phyloP scores from a whole-genome alignment of 2,329 filamentous ascomycete genomes.

The Monilinia fructigena region DNA sequence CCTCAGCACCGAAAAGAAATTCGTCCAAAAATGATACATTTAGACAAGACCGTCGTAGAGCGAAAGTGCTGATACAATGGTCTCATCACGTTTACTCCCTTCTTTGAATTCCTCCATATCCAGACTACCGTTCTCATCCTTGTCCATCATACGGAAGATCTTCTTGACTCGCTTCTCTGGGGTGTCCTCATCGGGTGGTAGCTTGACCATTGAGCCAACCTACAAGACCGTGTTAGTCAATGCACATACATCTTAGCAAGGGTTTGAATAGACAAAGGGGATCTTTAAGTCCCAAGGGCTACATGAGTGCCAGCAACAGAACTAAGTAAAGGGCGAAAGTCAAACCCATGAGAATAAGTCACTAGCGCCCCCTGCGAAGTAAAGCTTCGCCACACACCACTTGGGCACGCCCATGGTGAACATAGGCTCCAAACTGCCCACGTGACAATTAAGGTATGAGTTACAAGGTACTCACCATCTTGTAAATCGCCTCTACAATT shows the following conservation, averaged over 20 bases:
- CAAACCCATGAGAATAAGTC: background rate
- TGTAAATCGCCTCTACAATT: constrained; percentile 99
- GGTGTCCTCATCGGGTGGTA: constrained; percentile 97
- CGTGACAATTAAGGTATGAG: constrained; percentile 1
- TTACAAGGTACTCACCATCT: constrained; percentile 69
- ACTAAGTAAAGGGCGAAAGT: background rate
- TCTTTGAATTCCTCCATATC: constrained; percentile 99
- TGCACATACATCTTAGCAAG: background rate
- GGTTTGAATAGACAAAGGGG: background rate
- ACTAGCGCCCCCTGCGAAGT: background rate
- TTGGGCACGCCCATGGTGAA: background rate
- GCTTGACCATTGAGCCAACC: constrained; percentile 98
- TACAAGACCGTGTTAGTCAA: constrained; percentile 42
- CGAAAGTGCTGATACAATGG: constrained; percentile 94
- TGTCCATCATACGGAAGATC: constrained; percentile 99
- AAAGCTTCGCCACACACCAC: background rate
- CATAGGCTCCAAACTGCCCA: background rate
- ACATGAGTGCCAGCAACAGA: background rate
- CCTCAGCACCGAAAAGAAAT: constrained; percentile 19
- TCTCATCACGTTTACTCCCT: constrained; percentile 97
- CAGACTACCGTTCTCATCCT: constrained; percentile 96
- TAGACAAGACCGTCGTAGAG: constrained; percentile 94
- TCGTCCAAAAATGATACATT: constrained; percentile 19
- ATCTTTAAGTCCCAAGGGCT: background rate
- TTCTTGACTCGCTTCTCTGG: constrained; percentile 97